These are phyloP conservation scores for Skeletonema tropicum DNA, from an alignment of 108 stramenopile genomes.

Conservation along the genomic window DNA sequence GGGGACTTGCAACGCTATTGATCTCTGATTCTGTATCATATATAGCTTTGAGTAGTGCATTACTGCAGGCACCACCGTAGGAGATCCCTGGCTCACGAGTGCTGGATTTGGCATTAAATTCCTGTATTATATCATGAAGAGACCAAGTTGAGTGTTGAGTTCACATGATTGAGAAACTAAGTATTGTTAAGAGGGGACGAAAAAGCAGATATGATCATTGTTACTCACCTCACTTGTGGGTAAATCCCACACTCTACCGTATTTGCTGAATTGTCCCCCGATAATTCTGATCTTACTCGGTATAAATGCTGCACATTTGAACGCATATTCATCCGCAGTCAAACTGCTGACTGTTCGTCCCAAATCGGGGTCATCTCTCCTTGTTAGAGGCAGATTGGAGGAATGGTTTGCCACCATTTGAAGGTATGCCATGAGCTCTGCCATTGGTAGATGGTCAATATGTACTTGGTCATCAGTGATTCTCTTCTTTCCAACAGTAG, in stretches of 20 bases:
- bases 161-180: background rate
- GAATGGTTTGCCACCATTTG: slow-evolving; percentile 86
- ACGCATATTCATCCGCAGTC: slow-evolving; percentile 78
- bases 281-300: slow-evolving; percentile 84
- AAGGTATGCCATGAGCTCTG: slow-evolving; percentile 87
- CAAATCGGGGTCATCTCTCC: slow-evolving; percentile 86
- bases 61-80: slow-evolving; percentile 81
- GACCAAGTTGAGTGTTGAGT: background rate
- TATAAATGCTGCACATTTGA: slow-evolving; percentile 81
- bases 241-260: slow-evolving; percentile 82
- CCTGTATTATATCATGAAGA: slow-evolving; percentile 8
- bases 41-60: slow-evolving; percentile 85
- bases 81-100: slow-evolving; percentile 67
- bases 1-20: slow-evolving; percentile 21
- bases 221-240: slow-evolving; percentile 78
- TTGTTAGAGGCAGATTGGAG: slow-evolving; percentile 77
- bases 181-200: slow-evolving; percentile 8
- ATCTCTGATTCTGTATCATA: slow-evolving; percentile 82
- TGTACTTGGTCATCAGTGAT: slow-evolving; percentile 65
- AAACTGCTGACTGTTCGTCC: slow-evolving; percentile 62
- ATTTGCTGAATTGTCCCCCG: slow-evolving; percentile 71
- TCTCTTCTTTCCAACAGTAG: background rate
- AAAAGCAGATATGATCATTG: no score
- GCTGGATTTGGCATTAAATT: slow-evolving; percentile 39
- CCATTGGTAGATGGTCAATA: slow-evolving; percentile 78